Evolutionary conservation across 2,329 filamentous ascomycete species (phyloP).

Genomic region (Mariannaea elegans): DNA sequence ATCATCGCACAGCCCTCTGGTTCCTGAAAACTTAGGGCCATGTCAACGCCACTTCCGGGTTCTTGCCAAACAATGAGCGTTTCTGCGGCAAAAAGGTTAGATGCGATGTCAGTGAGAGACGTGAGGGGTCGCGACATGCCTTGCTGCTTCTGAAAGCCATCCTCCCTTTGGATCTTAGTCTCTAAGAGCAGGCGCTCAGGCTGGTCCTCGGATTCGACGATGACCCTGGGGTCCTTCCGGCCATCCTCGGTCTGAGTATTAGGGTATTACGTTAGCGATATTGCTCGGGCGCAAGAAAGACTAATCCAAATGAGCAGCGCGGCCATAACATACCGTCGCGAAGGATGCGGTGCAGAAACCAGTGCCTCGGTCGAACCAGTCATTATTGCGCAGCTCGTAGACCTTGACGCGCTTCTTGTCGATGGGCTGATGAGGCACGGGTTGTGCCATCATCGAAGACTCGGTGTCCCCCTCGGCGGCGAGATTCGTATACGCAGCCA

Average conservation of each 20-base stretch:
- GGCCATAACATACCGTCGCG: conserved; percentile 67
- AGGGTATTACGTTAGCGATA: conserved; percentile 40
- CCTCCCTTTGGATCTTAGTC: conserved; percentile 89
- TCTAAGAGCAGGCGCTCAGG: conserved; percentile 85
- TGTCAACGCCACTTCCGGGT: conserved; percentile 82
- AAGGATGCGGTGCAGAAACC: conserved; percentile 89
- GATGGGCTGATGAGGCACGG: conserved; percentile 73
- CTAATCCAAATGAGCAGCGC: conserved; percentile 11
- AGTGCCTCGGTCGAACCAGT: conserved; percentile 98
- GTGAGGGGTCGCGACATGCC: conserved; percentile 60
- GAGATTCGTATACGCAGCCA: conserved; percentile 60
- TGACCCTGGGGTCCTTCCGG: conserved; percentile 84
- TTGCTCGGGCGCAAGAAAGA: conserved; percentile 19
- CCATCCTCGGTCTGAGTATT: conserved; percentile 60
- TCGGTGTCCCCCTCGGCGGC: conserved; percentile 63
- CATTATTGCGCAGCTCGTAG: conserved; percentile 97
- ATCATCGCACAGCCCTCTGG: conserved; percentile 92
- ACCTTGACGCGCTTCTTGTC: conserved; percentile 91
- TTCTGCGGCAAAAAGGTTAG: conserved; percentile 63
- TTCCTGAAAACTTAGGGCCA: conserved; percentile 98
- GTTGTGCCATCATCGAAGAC: conserved; percentile 76
- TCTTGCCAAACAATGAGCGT: conserved; percentile 99
- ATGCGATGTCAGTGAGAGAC: conserved; percentile 28
- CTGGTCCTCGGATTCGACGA: conserved; percentile 93
- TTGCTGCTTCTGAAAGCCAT: conserved; percentile 98